Percentiles rank a stretch among this genome's conserved stretches.
phyloP scores from a whole-genome alignment of 129 eudicot genomes.

The Flaveria brownii region DNA sequence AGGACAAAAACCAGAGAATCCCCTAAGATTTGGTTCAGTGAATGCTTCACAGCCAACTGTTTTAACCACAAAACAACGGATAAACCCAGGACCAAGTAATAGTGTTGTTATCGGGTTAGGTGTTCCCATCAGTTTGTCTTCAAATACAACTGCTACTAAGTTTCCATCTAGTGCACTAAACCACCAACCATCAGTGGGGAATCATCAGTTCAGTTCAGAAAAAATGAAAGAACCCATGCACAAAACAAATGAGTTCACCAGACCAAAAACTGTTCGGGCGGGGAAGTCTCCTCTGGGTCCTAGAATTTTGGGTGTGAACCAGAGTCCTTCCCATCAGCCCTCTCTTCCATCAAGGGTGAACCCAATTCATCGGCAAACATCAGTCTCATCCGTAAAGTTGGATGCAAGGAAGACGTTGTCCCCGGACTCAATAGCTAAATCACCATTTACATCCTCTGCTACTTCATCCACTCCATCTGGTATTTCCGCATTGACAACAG shows the following conservation, averaged over 20 bases:
- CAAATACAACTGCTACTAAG: constrained; percentile 5
- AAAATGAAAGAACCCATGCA: constrained; percentile 32
- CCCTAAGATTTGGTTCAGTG: not conserved
- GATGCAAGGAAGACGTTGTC: constrained; percentile 17
- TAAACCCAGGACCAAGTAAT: not conserved
- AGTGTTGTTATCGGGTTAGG: not conserved
- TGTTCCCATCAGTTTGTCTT: not conserved
- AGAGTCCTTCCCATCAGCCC: constrained; percentile 11
- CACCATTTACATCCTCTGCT: constrained; percentile 14
- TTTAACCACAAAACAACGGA: constrained; percentile 10
- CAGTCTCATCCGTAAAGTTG: not conserved
- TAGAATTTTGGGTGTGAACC: not conserved
- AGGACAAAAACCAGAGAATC: not conserved
- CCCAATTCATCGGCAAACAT: not conserved
- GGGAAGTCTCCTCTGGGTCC: constrained; percentile 27
- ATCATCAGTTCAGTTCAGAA: constrained; percentile 16
- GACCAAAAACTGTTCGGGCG: not conserved
- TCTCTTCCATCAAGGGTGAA: not conserved
- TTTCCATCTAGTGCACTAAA: constrained; percentile 12
- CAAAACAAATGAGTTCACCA: not conserved
- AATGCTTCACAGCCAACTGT: constrained; percentile 1
- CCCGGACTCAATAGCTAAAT: constrained; percentile 23
- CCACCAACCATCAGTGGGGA: constrained; percentile 11
- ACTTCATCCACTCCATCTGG: constrained; percentile 21
- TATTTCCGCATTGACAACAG: not conserved